Evolutionary conservation across 1,284 basidiomycete genomes (phyloP), one percentile per base, ranked within the genome.

Genomic region (Inonotus obliquus): DNA sequence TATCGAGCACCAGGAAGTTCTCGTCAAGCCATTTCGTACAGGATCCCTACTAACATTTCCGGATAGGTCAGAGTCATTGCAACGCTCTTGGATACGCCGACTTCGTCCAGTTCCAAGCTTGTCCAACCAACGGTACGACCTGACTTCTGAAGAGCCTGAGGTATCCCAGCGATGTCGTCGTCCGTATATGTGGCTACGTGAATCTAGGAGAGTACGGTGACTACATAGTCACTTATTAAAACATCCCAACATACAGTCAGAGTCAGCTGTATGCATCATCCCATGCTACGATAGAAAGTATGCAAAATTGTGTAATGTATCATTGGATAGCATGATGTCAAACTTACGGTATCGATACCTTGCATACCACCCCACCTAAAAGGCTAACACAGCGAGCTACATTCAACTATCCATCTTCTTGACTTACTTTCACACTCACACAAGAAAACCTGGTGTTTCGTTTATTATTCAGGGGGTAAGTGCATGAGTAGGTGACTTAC

Each of bases 131-230:
- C 98, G 72, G 99, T 99, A 96, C 77, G 86, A 38, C 97, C 97
- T 35, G 94, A 97, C 75, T 99, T 99, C 73, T 99, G 97, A 70
- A 98, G 77, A 0, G 96, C 95, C 73, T 98, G 96, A 0, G 97
- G 97, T 45, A 98, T 94, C 61, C 97, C 97, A 32, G 97, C 95
- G 66, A 99, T 96, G 73, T 99, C 96, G 73, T 99, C 99, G 74
- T 99, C 97, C 96, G 99, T 99, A 73, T 99, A 99, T 0, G 97
- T 99, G 5, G 96, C 96, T 64, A 97, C 94, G 72, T 99, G 97
- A 75, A 96, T 99, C 88, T 95, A 65, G 37, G 62, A 44, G 38
- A 55, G 45, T 60, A 65, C 53, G 47, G 61, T 60, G 44, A 63
- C n/a, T n/a, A n/a, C n/a, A 53, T 2, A 41, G 55, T 32, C 14